Evolutionary conservation across 1,139 yeast species (phyloP).

Genomic region (Pichia sp.): DNA sequence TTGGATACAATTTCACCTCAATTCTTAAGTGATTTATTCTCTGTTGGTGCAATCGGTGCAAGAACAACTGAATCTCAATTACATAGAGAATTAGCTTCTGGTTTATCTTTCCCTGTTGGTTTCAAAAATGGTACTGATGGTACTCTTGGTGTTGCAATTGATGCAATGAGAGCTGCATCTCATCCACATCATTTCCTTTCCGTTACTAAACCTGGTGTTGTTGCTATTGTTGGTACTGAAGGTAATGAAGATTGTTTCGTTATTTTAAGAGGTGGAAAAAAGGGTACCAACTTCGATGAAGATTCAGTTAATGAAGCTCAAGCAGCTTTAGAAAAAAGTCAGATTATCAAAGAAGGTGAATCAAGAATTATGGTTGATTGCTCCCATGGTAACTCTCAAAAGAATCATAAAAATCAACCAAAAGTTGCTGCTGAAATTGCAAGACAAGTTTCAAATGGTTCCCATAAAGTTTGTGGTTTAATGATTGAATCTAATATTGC

Average conservation of each 20-base stretch:
- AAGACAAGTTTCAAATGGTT: conserved; percentile 73
- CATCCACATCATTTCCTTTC: conserved; percentile 92
- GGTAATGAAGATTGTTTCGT: conserved; percentile 90
- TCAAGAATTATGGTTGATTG: conserved; percentile 94
- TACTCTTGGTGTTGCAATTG: conserved; percentile 84
- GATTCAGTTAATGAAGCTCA: conserved; percentile 64
- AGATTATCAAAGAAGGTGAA: conserved; percentile 41
- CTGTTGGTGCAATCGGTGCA: conserved; percentile 98
- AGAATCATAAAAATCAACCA: conserved; percentile 90
- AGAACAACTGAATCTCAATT: conserved; percentile 97
- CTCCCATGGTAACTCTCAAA: conserved; percentile 91
- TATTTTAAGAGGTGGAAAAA: conserved; percentile 91
- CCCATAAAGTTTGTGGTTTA: conserved; percentile 74
- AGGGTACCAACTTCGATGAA: conserved; percentile 83
- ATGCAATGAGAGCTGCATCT: conserved; percentile 87
- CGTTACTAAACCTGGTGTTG: conserved; percentile 91
- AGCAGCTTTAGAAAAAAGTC: conserved; percentile 53
- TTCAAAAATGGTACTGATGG: conserved; percentile 99
- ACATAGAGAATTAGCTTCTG: conserved; percentile 95
- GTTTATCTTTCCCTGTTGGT: conserved; percentile 95
- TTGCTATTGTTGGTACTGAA: conserved; percentile 90
- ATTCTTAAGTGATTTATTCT: conserved; percentile 82
- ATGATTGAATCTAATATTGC: conserved; percentile 92
- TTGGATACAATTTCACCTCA: conserved; percentile 97
- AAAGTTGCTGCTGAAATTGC: conserved; percentile 78